Base-by-base conservation (phyloP, 2,329 filamentous ascomycete genomes). In the Penicillium sp. region DNA sequence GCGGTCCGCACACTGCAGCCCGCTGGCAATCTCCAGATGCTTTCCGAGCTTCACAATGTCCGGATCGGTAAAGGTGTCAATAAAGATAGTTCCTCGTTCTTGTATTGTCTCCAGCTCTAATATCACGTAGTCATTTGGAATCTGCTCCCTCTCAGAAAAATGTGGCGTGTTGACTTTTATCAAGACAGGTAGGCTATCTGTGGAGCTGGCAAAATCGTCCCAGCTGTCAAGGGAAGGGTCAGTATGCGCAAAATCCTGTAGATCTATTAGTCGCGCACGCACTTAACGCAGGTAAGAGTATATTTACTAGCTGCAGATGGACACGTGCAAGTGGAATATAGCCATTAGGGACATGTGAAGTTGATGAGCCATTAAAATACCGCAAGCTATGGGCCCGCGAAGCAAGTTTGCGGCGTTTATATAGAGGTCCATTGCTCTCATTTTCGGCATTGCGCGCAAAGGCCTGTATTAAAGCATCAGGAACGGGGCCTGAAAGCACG, bases 311-410 rank as follows among this genome's bases (percentile, higher is more conserved):
- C 55, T 67, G 66, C 60, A 78, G 54, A 54, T 62, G 49, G 51
- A 75, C 64, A 17, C 73, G 70, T 56, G 66, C 69, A 31, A 79
- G 63, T 45, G 74, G 70, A 53, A 79, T 73, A 61, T 77, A 75
- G 0, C 72, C 72, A 31, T 60, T n/a, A 49, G 72, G 72, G 7
- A 66, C 61, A 50, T 67, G 56, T 38, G 58, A 60, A 3, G 51
- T 29, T 6, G 68, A 67, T 7, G 69, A 17, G 1, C 69, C 67
- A 49, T 65, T 60, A 15, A 63, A 23, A 2, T 67, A 26, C 9
- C 61, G 49, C 17, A 75, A 62, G 19, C 66, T 72, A 15, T 60
- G 64, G 29, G 58, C 19, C 9, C 53, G 64, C 31, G 64, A 59
- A 48, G 61, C 21, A 51, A 71, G 29, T 64, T 76, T 78, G 63